Conservation (phyloP, 305 asterid genomes). For the Stenogyne calaminthoides region DNA sequence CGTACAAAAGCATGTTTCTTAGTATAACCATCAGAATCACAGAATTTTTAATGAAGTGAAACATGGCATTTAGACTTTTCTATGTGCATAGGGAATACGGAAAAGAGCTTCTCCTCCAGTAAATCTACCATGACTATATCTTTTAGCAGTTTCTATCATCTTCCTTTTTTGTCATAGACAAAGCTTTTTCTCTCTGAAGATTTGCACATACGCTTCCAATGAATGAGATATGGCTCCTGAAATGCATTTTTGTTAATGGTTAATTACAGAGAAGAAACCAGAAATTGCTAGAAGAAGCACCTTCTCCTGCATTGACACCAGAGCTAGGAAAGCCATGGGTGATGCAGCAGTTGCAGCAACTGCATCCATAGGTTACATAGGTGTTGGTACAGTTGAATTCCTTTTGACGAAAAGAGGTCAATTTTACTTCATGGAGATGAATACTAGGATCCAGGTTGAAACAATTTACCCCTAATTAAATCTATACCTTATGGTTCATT, state of each 20-base stretch:
- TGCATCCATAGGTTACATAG: conserved; percentile 91
- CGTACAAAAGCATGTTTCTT: conserved; percentile 18
- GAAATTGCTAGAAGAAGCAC: conserved; percentile 97
- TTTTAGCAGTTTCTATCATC: not conserved
- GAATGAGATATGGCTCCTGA: not conserved
- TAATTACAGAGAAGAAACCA: conserved; percentile 88
- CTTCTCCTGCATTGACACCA: conserved; percentile 94
- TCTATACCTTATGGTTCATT: not conserved
- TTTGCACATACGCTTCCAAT: not conserved
- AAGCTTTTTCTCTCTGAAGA: not conserved
- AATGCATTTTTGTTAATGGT: not conserved
- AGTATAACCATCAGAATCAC: not conserved
- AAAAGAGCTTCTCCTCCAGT: not conserved
- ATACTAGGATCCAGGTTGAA: conserved; percentile 95
- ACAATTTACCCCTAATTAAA: conserved; percentile 21
- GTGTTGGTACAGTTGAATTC: conserved; percentile 96
- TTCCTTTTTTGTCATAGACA: not conserved
- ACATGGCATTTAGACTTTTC: not conserved
- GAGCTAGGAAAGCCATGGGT: conserved; percentile 97
- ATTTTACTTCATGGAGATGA: conserved; percentile 99
- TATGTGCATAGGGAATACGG: not conserved
- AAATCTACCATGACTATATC: not conserved
- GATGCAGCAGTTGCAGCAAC: conserved; percentile 99
- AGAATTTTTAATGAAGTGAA: conserved; percentile 3
- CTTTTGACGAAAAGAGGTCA: conserved; percentile 96